Evolutionary conservation across 306 rosid genomes (phyloP), one percentile per base, ranked within the genome.

Genomic region (Cicer yamashitae): DNA sequence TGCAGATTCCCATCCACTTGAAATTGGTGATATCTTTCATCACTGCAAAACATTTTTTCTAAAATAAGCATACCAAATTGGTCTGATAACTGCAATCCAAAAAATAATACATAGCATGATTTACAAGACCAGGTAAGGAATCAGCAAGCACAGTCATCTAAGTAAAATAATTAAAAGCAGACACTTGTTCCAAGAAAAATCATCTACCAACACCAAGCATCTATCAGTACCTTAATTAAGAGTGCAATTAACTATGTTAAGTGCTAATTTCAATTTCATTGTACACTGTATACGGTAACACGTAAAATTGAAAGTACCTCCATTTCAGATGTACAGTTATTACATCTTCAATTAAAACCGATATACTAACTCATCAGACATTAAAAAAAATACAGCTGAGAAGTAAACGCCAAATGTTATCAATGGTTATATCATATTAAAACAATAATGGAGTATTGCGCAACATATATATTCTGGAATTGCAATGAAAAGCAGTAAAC

Each of bases 1-100:
- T 90, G 96, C 46, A 96, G 89, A 86, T 96, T 96, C 60, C 93
- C 91, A 83, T 96, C 96, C 59, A 96, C 82, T 88, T 96, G 99
- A 88, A 85, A 96, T 65, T 92, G 98, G 75, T 77, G 87, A 81
- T 96, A 96, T 81, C 79, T 96, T 69, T 92, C 98, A 66, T 96
- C 99, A 77, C 99, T 96, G 92, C 80, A 88, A 82, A 79, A 73
- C 62, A 74, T 48, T 9, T 64, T 68, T 51, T 51, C 14, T 9
- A 57, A 70, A 81, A 74, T 74, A 82, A 83, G 72, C 53, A 76
- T 70, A 22, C 67, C 43, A 50, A 45, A 15, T 8, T n/a, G 43
- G 81, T 18, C 62, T 61, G 76, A 34, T 67, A 22, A 66, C 37
- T 17, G 60, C 65, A 37, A 14, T 47, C 53, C 59, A 48, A 75